Evolutionary conservation across 345 rosid genomes (phyloP).

Genomic region (Moricandia arvensis): DNA sequence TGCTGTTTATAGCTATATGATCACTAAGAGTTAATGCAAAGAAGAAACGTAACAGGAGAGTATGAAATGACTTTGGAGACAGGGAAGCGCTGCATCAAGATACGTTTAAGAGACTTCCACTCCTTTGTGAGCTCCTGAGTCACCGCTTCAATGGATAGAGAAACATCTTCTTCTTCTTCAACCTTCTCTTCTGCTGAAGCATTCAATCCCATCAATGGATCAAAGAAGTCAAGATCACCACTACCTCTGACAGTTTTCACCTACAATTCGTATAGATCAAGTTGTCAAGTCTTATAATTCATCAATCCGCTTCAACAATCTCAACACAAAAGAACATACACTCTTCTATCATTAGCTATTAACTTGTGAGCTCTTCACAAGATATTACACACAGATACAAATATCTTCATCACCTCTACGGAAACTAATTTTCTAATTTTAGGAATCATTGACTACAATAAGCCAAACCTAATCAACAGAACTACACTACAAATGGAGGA

Average conservation of each 20-base stretch:
- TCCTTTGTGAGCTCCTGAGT: slow-evolving; percentile 48
- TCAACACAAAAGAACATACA: neutral
- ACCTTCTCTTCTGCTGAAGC: slow-evolving; percentile 35
- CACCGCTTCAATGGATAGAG: slow-evolving; percentile 30
- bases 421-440: neutral
- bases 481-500: neutral
- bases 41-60: slow-evolving; percentile 56
- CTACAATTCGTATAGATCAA: slow-evolving; percentile 29
- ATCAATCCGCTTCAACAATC: no score
- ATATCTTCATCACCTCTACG: no score
- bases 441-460: neutral
- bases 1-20: neutral
- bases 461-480: neutral
- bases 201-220: slow-evolving; percentile 59
- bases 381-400: no score
- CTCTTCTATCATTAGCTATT: neutral
- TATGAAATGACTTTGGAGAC: slow-evolving; percentile 68
- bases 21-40: neutral
- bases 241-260: slow-evolving; percentile 31
- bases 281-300: neutral
- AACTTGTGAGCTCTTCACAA: no score
- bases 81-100: slow-evolving; percentile 81
- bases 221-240: slow-evolving; percentile 50
- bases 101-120: slow-evolving; percentile 77
- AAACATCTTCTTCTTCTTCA: slow-evolving; percentile 23